Evolutionary conservation across 2,329 filamentous ascomycete genomes (phyloP), one percentile per base, ranked within the genome.

Genomic region (Xylaria sp.): DNA sequence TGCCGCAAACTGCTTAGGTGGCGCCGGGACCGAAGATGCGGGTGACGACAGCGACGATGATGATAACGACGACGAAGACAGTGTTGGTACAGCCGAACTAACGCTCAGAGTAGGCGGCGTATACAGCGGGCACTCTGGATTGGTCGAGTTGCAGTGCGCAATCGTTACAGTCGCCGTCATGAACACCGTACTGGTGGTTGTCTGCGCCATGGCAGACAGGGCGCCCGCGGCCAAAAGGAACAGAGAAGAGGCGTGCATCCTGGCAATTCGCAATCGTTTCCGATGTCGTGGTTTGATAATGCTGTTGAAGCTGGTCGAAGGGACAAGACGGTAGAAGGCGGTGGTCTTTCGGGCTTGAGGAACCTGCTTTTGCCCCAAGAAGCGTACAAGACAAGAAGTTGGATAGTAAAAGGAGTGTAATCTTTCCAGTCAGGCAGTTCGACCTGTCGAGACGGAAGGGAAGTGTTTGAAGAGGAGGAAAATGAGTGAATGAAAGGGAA

Each of bases 81-180:
- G 62, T 16, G 50, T 61, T 35, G 62, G 54, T 13, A 49, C 44
- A 18, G 55, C 50, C 30, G 58, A 50, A 5, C 48, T 61, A 11
- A 66, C 65, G 61, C 50, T 69, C 46, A 64, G 52, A 19, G 63
- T 49, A 52, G 69, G 59, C 42, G 10, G 42, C 4, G 65, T 68
- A 64, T 72, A 70, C 53, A 71, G 63, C 30, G 70, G 69, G 66
- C 70, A 72, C 10, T 58, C 67, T 2, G 70, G 65, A 63, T 71
- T 70, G 52, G 64, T 65, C 30, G 68, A 61, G 59, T 65, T 66
- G 68, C 69, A 71, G 63, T 67, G 64, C 39, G 67, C 69, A 50
- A 72, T 68, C 19, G 70, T 71, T 62, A 72, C 63, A 8, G 66
- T 68, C 13, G 67, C 68, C 1, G 68, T 71, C 52, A 71, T 58